phyloP scores from a whole-genome alignment of 257 asterid species.

The Pogostemon cablin region DNA sequence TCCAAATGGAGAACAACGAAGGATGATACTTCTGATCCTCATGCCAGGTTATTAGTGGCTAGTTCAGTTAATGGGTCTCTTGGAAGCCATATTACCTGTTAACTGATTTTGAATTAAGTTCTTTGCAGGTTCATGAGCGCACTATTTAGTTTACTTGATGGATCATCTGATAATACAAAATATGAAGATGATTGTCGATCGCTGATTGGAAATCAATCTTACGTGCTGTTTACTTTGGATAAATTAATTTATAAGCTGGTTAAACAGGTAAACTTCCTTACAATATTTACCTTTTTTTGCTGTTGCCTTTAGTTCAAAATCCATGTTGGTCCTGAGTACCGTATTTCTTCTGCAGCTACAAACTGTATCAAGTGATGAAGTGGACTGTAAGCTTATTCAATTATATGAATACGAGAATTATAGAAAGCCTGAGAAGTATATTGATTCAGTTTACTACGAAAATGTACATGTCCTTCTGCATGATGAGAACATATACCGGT shows the following conservation, averaged over 20 bases:
- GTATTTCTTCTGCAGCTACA: conserved; percentile 53
- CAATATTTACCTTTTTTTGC: conserved; percentile 16
- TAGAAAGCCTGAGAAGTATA: conserved; percentile 49
- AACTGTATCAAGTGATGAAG: conserved; percentile 53
- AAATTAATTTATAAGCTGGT: conserved; percentile 85
- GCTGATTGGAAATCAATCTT: conserved; percentile 85
- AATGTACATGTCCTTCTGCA: conserved; percentile 58
- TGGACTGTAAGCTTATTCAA: conserved; percentile 55
- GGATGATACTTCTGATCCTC: conserved; percentile 45
- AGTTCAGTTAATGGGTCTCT: conserved; percentile 19
- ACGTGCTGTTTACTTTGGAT: conserved; percentile 84
- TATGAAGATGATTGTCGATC: conserved; percentile 93
- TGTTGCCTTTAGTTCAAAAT: conserved; percentile 15
- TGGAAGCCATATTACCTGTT: conserved; percentile 9
- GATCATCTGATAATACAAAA: conserved; percentile 82
- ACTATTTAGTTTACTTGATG: conserved; percentile 78
- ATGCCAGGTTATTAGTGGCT: conserved; percentile 44
- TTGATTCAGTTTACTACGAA: conserved; percentile 57
- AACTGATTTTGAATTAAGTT: conserved; percentile 27
- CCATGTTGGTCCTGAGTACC: conserved; percentile 15
- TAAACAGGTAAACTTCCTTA: conserved; percentile 59
- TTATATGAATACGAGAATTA: conserved; percentile 58
- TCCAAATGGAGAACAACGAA: conserved; percentile 51
- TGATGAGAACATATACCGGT: conserved; percentile 62
- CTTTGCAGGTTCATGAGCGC: conserved; percentile 74